Evolutionary conservation across 2,329 filamentous ascomycete genomes (phyloP), one percentile per base, ranked within the genome.

Genomic region (Incumbomyces delicatus): DNA sequence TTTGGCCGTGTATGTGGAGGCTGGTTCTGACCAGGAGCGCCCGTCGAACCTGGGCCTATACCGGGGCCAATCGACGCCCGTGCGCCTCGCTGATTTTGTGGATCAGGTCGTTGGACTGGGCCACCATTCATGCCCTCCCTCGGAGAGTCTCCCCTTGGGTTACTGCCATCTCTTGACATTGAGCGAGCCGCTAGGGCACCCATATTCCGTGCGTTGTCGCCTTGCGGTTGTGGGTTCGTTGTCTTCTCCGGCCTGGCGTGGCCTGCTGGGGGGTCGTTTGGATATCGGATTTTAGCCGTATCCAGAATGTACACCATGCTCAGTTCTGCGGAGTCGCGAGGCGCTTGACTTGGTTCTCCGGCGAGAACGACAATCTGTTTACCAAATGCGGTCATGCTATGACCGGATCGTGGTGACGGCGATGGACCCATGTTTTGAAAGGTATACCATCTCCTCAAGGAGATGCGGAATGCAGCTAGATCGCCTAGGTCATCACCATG

Each of bases 341-440:
- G 79, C 22, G 87, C 84, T 13, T 88, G 89, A 63, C 89, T 96
- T 12, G 92, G 92, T 65, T 98, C 94, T 53, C 92, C 92, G 32
- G 87, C 94, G 29, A 96, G 74, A 34, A 96, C 87, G 40, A 96
- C 83, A 52, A 98, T 83, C 50, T 89, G 85, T 64, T 95, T 95
- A 27, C 87, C 87, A 52, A 90, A 87, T 2, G 88, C 82, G 2
- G 92, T 96, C 92, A 98, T 96, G 64, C 88, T 95, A 64, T 98
- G 92, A 1, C 92, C 92, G 13, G 90, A 96, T 50, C 92, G 78
- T 29, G 92, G 82, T 2, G 89, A 95, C 0, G 92, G 92, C 1
- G 89, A 94, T 2, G 89, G 89, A 0, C 92, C 92, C 92, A 98
- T 98, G 61, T 98, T 98, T 61, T 98, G 92, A 67, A 98, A 98